Evolutionary conservation across 306 rosid species (phyloP).

Genomic region (Fragaria nilgerrensis): DNA sequence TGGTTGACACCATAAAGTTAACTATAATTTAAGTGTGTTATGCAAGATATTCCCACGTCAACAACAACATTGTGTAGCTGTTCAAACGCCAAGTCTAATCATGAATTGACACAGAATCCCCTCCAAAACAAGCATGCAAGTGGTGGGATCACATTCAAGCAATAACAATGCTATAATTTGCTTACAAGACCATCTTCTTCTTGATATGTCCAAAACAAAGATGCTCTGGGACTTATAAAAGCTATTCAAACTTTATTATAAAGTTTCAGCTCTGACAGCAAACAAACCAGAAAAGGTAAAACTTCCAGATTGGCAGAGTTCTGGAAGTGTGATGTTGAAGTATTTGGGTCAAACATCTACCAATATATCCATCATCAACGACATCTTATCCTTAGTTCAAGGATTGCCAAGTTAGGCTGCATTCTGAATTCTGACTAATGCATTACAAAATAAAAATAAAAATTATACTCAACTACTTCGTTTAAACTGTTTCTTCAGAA

Average conservation of each 20-base stretch:
- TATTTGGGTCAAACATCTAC: not conserved
- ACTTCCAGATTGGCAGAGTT: not conserved
- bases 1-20: not conserved
- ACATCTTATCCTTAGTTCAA: not conserved
- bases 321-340: not conserved
- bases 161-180: not conserved
- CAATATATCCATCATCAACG: not conserved
- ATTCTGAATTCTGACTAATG: not conserved
- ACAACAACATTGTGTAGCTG: not conserved
- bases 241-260: not conserved
- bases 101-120: not conserved
- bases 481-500: not conserved
- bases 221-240: not conserved
- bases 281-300: not conserved
- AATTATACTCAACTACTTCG: not conserved
- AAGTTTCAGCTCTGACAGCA: not conserved
- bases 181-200: not conserved
- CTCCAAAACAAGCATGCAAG: not conserved
- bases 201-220: not conserved
- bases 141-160: not conserved
- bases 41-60: not conserved
- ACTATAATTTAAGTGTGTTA: not conserved
- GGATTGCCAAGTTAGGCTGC: not conserved
- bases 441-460: not conserved
- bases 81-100: not conserved